Base-by-base conservation (phyloP, 2,329 filamentous ascomycete species). In the Tolypocladium endophyticum region DNA sequence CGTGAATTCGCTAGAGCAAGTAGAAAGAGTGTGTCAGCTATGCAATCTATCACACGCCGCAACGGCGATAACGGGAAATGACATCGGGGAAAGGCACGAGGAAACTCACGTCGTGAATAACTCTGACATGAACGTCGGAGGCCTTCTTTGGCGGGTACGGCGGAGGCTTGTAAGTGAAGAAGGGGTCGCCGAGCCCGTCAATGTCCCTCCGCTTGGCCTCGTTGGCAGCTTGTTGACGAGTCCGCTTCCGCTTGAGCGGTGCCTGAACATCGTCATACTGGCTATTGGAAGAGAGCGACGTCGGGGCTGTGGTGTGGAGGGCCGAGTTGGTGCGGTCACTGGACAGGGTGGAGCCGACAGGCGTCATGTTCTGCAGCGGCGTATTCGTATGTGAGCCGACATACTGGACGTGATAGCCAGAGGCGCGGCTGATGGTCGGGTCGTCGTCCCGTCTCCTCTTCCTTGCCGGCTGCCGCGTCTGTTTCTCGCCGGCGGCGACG, bases 191-290 rank as follows among this genome's bases (percentile, higher is more conserved):
- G 45, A 86, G 80, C 30, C 80, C 80, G 67, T 92, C 88, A 53
- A 88, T 77, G 68, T 94, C 89, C 67, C 88, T 83, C 65, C 87
- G 81, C 72, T 91, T 93, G 59, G 89, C 87, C 72, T 95, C 90
- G 70, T 92, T 90, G 68, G 90, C 88, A 59, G 87, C 81, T 64
- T 92, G 89, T 65, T 92, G 89, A 62, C 90, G 85, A 53, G 89
- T 91, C 20, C 94, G 85, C 76, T 96, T 97, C 68, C 92, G 84
- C 78, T 97, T 97, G 73, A 94, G 89, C 39, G 92, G 90, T n/a
- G 85, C 79, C 58, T 82, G 79, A 38, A 78, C 78, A 57, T 87
- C 82, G 57, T 89, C 87, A 68, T 89, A 87, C 54, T 83, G 80
- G 61, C 80, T 75, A 60, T 79, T 81, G 3, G 83, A 84, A 0